phyloP scores from a whole-genome alignment of 1,284 basidiomycete species.

The Ustilago crameri region DNA sequence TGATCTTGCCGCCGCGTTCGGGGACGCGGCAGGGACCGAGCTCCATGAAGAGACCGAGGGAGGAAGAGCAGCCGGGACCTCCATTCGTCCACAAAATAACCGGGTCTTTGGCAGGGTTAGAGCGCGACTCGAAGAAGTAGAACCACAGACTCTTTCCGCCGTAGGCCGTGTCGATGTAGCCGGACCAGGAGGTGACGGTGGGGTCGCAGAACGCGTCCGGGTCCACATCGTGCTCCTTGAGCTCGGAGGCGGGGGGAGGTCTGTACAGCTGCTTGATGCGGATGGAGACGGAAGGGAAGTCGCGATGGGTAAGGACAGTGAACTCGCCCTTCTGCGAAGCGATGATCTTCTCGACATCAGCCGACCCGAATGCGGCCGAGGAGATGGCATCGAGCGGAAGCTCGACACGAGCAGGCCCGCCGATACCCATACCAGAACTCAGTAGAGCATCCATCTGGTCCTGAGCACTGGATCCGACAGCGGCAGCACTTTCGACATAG shows the following conservation, averaged over 20 bases:
- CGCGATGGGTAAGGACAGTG: slow-evolving; percentile 50
- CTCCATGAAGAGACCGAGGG: slow-evolving; percentile 75
- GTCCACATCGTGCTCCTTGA: slow-evolving; percentile 42
- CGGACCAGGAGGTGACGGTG: slow-evolving; percentile 60
- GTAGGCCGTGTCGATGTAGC: slow-evolving; percentile 73
- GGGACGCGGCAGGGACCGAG: slow-evolving; percentile 72
- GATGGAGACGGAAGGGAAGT: slow-evolving; percentile 56
- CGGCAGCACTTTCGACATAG: slow-evolving; percentile 20
- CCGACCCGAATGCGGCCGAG: slow-evolving; percentile 31
- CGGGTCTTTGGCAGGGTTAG: slow-evolving; percentile 76
- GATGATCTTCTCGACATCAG: slow-evolving; percentile 40
- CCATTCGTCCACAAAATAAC: slow-evolving; percentile 69
- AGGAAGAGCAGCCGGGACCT: slow-evolving; percentile 68
- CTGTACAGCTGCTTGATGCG: slow-evolving; percentile 56
- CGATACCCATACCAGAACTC: slow-evolving; percentile 15
- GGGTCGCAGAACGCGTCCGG: slow-evolving; percentile 62
- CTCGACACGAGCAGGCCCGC: slow-evolving; percentile 43
- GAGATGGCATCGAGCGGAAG: slow-evolving; percentile 46
- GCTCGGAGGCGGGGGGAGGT: slow-evolving; percentile 23
- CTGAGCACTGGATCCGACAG: slow-evolving; percentile 11
- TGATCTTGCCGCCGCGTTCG: slow-evolving; percentile 21
- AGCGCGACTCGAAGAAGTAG: slow-evolving; percentile 84
- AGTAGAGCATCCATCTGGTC: slow-evolving; percentile 26
- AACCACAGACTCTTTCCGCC: slow-evolving; percentile 81
- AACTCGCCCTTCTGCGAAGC: slow-evolving; percentile 45